A percentile compares a stretch with the other conserved stretches of the same genome.
Evolutionary conservation across 75 land plant genomes (phyloP).

Genomic region (Picea sitchensis): DNA sequence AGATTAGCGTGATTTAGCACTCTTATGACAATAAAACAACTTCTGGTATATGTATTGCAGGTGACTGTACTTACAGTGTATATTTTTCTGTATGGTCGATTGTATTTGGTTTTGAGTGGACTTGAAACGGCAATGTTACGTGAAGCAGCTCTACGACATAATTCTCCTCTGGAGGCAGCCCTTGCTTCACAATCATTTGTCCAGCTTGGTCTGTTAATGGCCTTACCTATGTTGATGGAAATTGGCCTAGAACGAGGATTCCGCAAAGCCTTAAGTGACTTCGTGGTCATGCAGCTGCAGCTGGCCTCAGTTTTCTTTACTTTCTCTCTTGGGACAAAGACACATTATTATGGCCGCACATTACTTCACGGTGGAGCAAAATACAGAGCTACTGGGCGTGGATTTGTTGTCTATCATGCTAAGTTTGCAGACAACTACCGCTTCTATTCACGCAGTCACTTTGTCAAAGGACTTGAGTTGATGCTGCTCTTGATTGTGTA

Average conservation of each 20-base stretch:
- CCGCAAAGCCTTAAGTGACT: conserved; percentile 80
- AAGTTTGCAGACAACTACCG: conserved; percentile 95
- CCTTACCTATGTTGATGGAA: conserved; percentile 99
- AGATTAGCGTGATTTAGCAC: too few species aligned
- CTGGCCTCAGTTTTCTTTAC: conserved; percentile 96
- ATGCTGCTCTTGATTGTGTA: conserved; percentile 80
- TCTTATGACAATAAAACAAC: not conserved
- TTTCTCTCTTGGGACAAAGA: conserved; percentile 95
- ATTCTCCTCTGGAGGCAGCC: conserved; percentile 74
- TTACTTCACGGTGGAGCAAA: conserved; percentile 95
- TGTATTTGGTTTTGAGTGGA: conserved; percentile 92
- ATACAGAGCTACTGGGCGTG: conserved; percentile 91
- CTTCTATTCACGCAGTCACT: conserved; percentile 94
- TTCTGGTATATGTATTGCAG: conserved; percentile 38
- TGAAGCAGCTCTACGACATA: conserved; percentile 42
- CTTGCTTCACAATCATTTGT: conserved; percentile 90
- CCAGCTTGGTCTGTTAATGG: conserved; percentile 88
- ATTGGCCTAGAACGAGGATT: conserved; percentile 96
- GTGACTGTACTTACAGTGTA: conserved; percentile 82
- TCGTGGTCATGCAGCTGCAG: conserved; percentile 95
- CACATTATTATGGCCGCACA: conserved; percentile 94
- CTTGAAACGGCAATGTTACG: conserved; percentile 63
- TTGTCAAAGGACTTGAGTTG: conserved; percentile 88
- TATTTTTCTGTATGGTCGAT: conserved; percentile 83
- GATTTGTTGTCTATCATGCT: conserved; percentile 94